Conservation (phyloP, 805 yeast genomes). For the Candida coleopterorum region DNA sequence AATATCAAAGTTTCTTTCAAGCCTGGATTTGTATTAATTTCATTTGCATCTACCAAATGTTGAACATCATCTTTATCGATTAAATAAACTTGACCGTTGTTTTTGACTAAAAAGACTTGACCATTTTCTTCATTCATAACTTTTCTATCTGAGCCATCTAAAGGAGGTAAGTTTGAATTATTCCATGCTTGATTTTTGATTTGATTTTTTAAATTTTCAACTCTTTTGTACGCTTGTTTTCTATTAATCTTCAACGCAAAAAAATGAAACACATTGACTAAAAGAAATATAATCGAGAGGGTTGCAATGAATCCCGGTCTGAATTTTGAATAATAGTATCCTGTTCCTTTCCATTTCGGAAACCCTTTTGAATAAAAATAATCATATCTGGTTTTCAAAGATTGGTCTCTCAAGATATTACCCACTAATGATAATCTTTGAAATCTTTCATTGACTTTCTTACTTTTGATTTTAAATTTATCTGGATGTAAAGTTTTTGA, state of each 20-base stretch:
- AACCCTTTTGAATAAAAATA: slow-evolving; percentile 79
- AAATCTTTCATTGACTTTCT: slow-evolving; percentile 62
- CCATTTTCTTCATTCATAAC: slow-evolving; percentile 39
- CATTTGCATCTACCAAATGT: slow-evolving; percentile 40
- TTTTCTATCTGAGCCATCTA: slow-evolving; percentile 45
- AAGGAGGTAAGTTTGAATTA: slow-evolving; percentile 43
- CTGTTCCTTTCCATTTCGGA: slow-evolving; percentile 74
- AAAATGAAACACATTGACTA: slow-evolving; percentile 57
- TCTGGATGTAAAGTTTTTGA: slow-evolving; percentile 85
- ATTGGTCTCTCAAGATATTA: slow-evolving; percentile 56
- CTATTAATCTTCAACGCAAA: slow-evolving; percentile 50
- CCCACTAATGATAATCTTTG: slow-evolving; percentile 75
- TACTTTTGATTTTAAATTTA: slow-evolving; percentile 39
- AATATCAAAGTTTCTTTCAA: slow-evolving; percentile 45
- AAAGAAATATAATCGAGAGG: slow-evolving; percentile 42
- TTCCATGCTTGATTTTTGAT: slow-evolving; percentile 56
- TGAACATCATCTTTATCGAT: slow-evolving; percentile 37
- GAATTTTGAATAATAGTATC: slow-evolving; percentile 59
- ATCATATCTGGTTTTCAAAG: slow-evolving; percentile 69
- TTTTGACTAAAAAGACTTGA: slow-evolving; percentile 50
- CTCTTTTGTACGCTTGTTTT: slow-evolving; percentile 52
- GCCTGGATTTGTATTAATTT: slow-evolving; percentile 42
- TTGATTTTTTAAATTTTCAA: slow-evolving; percentile 46
- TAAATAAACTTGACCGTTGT: slow-evolving; percentile 53
- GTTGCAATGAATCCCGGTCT: slow-evolving; percentile 61